A percentile compares a stretch with the other conserved stretches of the same genome.
These are phyloP conservation scores for Boletus edulis DNA, from an alignment of 768 basidiomycete species.

Conservation along the genomic window DNA sequence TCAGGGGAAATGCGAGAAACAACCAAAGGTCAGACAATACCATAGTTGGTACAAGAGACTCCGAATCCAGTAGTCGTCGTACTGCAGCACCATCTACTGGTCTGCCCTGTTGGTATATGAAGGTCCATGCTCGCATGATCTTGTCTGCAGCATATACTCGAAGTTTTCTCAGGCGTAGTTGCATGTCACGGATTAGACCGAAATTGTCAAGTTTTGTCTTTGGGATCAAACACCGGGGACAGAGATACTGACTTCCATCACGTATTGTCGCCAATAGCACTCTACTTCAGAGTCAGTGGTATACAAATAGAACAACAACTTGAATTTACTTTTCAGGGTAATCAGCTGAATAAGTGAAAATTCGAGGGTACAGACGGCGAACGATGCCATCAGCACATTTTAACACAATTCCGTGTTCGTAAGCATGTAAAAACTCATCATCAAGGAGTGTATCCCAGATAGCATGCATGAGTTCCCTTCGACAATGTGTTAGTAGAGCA, in stretches of 20 bases:
- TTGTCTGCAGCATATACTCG: neutral
- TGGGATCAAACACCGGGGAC: neutral
- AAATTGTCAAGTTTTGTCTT: neutral
- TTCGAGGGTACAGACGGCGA: neutral
- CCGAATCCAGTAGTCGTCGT: neutral
- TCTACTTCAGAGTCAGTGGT: neutral
- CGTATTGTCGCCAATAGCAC: neutral
- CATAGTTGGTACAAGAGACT: neutral
- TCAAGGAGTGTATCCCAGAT: neutral
- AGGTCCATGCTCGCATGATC: neutral
- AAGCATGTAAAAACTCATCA: neutral
- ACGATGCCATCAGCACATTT: neutral
- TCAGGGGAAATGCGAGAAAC: neutral
- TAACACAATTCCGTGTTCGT: neutral
- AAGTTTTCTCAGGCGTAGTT: neutral
- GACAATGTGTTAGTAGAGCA: neutral
- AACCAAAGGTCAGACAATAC: neutral
- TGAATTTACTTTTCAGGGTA: no score
- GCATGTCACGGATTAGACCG: conserved; percentile 13
- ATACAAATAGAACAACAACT: no score
- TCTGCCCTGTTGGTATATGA: neutral
- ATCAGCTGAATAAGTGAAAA: neutral
- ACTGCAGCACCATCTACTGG: conserved; percentile 1
- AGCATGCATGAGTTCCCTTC: neutral
- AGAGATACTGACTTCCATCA: neutral